These are phyloP conservation scores for Mycena capillaripes DNA, from an alignment of 768 basidiomycete species.

Conservation along the genomic window DNA sequence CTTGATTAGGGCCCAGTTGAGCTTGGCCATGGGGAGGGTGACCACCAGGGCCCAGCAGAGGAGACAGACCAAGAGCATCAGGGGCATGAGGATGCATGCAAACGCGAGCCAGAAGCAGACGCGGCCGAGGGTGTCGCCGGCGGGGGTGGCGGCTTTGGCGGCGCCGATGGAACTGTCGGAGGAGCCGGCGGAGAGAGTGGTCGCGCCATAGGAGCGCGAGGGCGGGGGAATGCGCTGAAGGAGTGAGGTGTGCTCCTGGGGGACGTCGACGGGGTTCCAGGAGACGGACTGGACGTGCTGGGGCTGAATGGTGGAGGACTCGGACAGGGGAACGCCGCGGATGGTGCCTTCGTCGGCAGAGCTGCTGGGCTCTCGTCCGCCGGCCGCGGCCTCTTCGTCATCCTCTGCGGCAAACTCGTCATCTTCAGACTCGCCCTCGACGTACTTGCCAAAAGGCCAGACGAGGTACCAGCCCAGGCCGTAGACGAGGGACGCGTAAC, in stretches of 20 bases:
- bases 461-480: slow-evolving; percentile 96
- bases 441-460: slow-evolving; percentile 99
- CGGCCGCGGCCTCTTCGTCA: slow-evolving; percentile 53
- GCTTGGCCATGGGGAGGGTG: slow-evolving; percentile 97
- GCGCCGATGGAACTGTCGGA: slow-evolving; percentile 49
- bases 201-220: slow-evolving; percentile 82
- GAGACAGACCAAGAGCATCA: slow-evolving; percentile 89
- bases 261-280: slow-evolving; percentile 51
- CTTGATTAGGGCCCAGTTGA: slow-evolving; percentile 94
- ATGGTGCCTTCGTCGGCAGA: slow-evolving; percentile 37
- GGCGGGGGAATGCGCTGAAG: slow-evolving; percentile 55
- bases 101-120: slow-evolving; percentile 88
- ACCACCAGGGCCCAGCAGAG: slow-evolving; percentile 96
- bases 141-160: slow-evolving; percentile 47
- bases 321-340: slow-evolving; percentile 55
- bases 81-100: slow-evolving; percentile 84
- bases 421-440: slow-evolving; percentile 80
- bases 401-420: slow-evolving; percentile 51
- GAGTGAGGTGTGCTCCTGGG: slow-evolving; percentile 64
- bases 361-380: slow-evolving; percentile 23
- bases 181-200: slow-evolving; percentile 49
- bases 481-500: slow-evolving; percentile 88
- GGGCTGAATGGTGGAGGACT: slow-evolving; percentile 56
- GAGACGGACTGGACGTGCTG: slow-evolving; percentile 58
- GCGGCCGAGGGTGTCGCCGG: slow-evolving; percentile 73